Base-by-base conservation (phyloP, 225 moss, liverwort and hornwort genomes). In the Marchantia paleacea region DNA sequence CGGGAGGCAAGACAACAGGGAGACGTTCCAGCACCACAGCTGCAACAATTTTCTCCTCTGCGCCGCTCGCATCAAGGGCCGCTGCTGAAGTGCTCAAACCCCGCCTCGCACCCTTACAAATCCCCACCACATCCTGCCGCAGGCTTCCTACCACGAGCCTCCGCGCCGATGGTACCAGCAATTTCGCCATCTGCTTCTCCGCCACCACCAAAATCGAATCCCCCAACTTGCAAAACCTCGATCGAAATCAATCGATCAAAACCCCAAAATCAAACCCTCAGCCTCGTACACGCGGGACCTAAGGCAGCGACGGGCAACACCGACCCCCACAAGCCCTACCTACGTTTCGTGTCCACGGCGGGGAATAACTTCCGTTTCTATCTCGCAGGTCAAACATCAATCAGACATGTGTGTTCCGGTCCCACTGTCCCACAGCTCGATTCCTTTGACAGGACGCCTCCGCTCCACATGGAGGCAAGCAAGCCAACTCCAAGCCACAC, bases 1-100 rank as follows among this genome's bases (percentile, higher is more conserved):
- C 75, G 14, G 89, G 84, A 7, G 93, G 92, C 60, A 99, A 81
- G 69, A 99, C 91, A 11, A 92, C 91, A 15, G 97, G 95, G 20
- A 95, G 90, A 12, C 97, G 93, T 88, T 99, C 97, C 80, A 99
- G 65, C 47, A 99, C 91, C 30, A 99, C 92, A 7, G 95, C 90
- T 29, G 95, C 93, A 12, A 93, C 79, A 71, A 95, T 91, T 61
- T 87, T 92, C 71, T 94, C 93, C 29, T 65, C n/a, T 65, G 57
- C 82, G 6, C 24, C 73, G 16, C 39, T 79, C 24, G 14, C 80
- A 7, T 69, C 81, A 0, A n/a, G 78, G 30, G 69, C 66, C 8
- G 82, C 77, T 15, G 26, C 52, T 19, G 81, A 73, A 19, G 84
- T 79, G 72, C 79, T 67, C 11, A 76, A 80, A 12, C 58, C 10